Base-by-base conservation (phyloP, 768 basidiomycete species). In the Tylopilus cervinicoccineus region DNA sequence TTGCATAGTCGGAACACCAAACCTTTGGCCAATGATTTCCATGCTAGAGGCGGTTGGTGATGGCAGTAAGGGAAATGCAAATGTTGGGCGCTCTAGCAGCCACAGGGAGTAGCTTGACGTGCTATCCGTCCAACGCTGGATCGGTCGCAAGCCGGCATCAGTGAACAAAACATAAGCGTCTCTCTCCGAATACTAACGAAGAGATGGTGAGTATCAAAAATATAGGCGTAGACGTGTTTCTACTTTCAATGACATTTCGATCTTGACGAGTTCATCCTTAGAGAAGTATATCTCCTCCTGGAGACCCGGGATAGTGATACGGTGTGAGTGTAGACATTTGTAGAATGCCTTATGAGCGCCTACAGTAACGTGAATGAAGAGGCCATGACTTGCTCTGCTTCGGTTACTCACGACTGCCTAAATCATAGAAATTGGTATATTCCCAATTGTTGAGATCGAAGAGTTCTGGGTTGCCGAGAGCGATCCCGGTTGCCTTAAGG, bases 221-320 rank as follows among this genome's bases (percentile, higher is more conserved):
- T 36, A 13, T n/a, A 5, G 6, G 1, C 9, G n/a, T 6, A 7
- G 12, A 42, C 52, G 27, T n/a, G 5, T 6, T 11, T 69, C 40
- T 56, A 91, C 93, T 80, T 97, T 99, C 65, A 84, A 74, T 33
- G 91, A 93, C 55, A 84, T 77, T 63, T 98, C 96, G 36, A 98
- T 81, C 54, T 88, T 83, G 53, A 99, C 62, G 24, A 85, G 70
- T 65, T 99, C 96, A 50, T 79, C 81, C 49, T 84, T 68, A 7
- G 72, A 65, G 59, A 99, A 87, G 9, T 62, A 54, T 37, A 87
- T 62, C 13, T 68, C 64, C 37, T 72, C 63, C 12, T 74, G 55
- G 8, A 66, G 71, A 3, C 65, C 64, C 0, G 83, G 80, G 26
- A 86, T 70, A 6, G 64, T 54, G 26, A 96, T 59, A 2, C 68